Evolutionary conservation across 352 stramenopile genomes (phyloP), one percentile per base, ranked within the genome.

Genomic region (Pythium monospermum): DNA sequence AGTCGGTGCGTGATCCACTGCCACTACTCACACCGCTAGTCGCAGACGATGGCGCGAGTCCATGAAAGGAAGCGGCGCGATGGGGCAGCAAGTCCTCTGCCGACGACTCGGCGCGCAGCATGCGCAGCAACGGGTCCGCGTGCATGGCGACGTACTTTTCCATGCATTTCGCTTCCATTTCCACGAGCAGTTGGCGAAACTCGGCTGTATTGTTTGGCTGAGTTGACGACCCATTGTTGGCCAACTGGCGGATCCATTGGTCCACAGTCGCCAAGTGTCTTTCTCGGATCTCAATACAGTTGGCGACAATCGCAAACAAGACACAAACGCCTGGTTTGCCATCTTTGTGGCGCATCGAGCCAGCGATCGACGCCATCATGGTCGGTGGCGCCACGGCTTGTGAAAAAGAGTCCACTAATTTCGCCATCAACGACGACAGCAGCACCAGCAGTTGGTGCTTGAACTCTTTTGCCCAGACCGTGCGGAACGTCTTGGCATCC

Each of bases 251-350:
- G 21, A 89, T 32, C 75, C 78, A 89, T 22, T 53, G 55, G 26
- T 72, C 69, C 16, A 85, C 64, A 6, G 51, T 69, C 10, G 53
- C 41, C 7, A 87, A 46, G 36, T 69, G 73, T 27, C 71, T 74
- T 25, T 85, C 73, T 3, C 79, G 72, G n/a, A 90, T 44, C 44
- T 87, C 68, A 25, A 87, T 71, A 50, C 79, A 87, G 45, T 86
- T 87, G 31, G 76, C 74, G 10, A 87, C 73, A 43, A 90, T 71
- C 16, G 71, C 69, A 22, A 90, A 81, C 36, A 87, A 57, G 23
- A 86, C 73, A 27, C 70, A 85, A 0, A 81, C 74, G 15, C 63
- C 63, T 19, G 68, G 69, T 2, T 8, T 8, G 30, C 67, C 75
- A 33, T 57, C 60, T 3, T 44, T 57, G 21, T 64, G 57, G 4